phyloP scores from a whole-genome alignment of 176 grass and related monocot species.

The Triticum turgidum region DNA sequence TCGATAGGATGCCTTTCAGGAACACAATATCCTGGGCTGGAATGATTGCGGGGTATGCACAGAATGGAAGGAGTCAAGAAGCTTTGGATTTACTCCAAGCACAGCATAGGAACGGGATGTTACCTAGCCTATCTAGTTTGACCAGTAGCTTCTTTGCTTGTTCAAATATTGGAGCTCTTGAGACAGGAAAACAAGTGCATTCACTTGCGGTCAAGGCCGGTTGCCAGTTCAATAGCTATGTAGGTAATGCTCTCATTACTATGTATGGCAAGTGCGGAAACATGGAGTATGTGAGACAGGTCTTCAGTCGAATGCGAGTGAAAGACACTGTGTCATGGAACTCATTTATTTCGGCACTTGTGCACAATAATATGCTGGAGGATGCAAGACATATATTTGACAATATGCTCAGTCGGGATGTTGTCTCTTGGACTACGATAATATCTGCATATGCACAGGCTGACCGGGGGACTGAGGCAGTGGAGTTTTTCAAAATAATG shows the following conservation, averaged over 20 bases:
- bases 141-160: conserved; percentile 72
- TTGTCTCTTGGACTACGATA: conserved; percentile 49
- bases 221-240: conserved; percentile 51
- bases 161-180: conserved; percentile 52
- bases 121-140: conserved; percentile 61
- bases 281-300: conserved; percentile 41
- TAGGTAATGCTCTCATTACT: conserved; percentile 62
- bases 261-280: conserved; percentile 65
- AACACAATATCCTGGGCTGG: conserved; percentile 57
- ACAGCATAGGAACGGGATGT: conserved; percentile 42
- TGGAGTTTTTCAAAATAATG: conserved; percentile 51
- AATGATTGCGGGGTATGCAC: conserved; percentile 70
- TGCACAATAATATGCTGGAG: conserved; percentile 57
- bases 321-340: conserved; percentile 62
- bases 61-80: conserved; percentile 64
- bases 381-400: conserved; percentile 47
- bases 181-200: conserved; percentile 61
- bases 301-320: conserved; percentile 44
- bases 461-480: conserved; percentile 33
- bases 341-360: conserved; percentile 50
- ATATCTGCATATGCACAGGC: conserved; percentile 52
- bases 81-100: conserved; percentile 50
- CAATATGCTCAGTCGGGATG: conserved; percentile 41
- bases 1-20: conserved; percentile 59
- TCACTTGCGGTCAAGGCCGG: conserved; percentile 47